A percentile compares a stretch with the other conserved stretches of the same genome.
phyloP scores from a whole-genome alignment of 257 asterid species.

The Paraleonurus japonicus region DNA sequence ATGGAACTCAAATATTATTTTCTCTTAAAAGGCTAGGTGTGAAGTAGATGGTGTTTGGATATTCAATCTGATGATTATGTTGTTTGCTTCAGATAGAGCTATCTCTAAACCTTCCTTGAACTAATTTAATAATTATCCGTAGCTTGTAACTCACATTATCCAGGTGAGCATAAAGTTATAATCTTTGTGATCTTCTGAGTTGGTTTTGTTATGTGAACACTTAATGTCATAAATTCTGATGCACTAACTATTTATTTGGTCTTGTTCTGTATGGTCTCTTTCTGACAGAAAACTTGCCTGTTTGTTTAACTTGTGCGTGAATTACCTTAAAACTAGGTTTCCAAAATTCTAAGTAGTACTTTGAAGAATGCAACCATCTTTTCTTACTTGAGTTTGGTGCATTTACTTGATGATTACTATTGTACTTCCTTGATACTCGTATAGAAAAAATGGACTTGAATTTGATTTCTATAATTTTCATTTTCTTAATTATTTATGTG shows the following conservation, averaged over 20 bases:
- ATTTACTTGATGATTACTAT: constrained; percentile 8
- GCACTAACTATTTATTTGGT: background rate
- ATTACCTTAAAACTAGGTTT: background rate
- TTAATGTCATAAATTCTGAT: background rate
- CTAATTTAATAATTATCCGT: background rate
- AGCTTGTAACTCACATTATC: background rate
- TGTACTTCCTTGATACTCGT: background rate
- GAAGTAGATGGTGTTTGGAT: background rate
- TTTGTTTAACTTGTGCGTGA: background rate
- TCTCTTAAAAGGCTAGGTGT: background rate
- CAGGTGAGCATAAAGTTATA: background rate
- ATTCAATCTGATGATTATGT: background rate
- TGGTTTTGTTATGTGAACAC: background rate
- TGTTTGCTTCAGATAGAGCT: background rate
- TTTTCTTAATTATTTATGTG: constrained; percentile 9
- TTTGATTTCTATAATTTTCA: constrained; percentile 2
- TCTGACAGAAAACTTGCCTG: background rate
- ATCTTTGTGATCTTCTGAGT: constrained; percentile 9
- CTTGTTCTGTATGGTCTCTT: background rate
- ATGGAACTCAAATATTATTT: background rate
- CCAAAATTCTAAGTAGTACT: background rate
- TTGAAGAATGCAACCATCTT: background rate
- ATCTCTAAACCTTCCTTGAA: constrained; percentile 1
- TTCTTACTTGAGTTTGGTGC: constrained; percentile 1
- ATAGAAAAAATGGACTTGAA: background rate